Percentiles rank a stretch among this genome's conserved stretches.
Conservation (phyloP, 805 yeast species). For the Ogataea nakhonphanomensis region DNA sequence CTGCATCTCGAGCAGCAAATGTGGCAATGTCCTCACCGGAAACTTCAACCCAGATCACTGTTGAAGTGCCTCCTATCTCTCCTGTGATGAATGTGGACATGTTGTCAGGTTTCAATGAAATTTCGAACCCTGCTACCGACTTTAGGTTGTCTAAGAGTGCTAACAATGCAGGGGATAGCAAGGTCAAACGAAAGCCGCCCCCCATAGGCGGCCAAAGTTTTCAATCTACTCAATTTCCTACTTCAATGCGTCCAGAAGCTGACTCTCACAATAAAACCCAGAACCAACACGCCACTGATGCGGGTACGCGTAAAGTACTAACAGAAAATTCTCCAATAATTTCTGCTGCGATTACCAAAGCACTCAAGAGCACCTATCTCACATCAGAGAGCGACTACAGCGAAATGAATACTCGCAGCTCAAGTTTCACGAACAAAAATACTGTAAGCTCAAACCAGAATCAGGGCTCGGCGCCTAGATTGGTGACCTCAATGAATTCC, state of each 20-base stretch:
- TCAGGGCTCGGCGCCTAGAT: conserved; percentile 18
- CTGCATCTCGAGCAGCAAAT: conserved; percentile 37
- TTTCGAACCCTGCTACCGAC: background rate
- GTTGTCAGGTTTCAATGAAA: conserved; percentile 5
- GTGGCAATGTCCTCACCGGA: conserved; percentile 18
- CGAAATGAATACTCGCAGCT: background rate
- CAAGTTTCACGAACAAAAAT: conserved; percentile 1
- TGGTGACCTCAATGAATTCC: conserved; percentile 56
- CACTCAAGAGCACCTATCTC: conserved; percentile 24
- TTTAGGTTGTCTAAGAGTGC: background rate
- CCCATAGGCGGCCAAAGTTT: conserved; percentile 8
- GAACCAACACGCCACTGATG: conserved; percentile 7
- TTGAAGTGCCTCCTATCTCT: conserved; percentile 19
- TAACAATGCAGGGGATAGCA: background rate
- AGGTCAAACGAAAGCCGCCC: conserved; percentile 17
- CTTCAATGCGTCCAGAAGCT: conserved; percentile 18
- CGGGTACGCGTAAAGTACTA: conserved; percentile 18
- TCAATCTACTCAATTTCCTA: conserved; percentile 11
- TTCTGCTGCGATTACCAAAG: conserved; percentile 34
- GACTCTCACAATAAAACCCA: conserved; percentile 3
- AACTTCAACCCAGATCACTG: conserved; percentile 12
- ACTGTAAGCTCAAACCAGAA: background rate
- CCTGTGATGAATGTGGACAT: conserved; percentile 16
- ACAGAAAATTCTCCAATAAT: conserved; percentile 31
- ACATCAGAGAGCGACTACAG: conserved; percentile 1